Evolutionary conservation across 2,329 filamentous ascomycete genomes (phyloP).

Genomic region (Colletotrichum sp.): DNA sequence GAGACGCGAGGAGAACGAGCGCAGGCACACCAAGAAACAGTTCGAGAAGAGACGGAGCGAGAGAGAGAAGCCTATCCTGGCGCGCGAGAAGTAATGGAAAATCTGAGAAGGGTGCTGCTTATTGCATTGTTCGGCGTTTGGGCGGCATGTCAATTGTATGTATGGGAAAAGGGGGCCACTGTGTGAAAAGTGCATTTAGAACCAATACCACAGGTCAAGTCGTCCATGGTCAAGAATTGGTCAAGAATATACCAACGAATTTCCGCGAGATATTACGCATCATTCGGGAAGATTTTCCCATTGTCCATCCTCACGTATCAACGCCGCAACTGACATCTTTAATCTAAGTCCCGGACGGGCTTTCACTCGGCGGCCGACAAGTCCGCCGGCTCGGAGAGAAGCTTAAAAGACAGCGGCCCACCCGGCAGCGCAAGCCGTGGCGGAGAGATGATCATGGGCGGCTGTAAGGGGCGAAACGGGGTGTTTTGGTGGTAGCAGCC

Average conservation of each 20-base stretch:
- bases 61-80: constrained; percentile 91
- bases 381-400: constrained; percentile 1
- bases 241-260: neutral
- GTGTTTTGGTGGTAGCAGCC: constrained; percentile 6
- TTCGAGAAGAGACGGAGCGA: constrained; percentile 76
- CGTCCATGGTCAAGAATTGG: neutral
- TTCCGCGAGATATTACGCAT: neutral
- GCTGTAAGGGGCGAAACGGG: neutral
- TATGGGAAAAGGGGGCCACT: neutral
- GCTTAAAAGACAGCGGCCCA: neutral
- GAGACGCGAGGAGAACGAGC: constrained; percentile 90
- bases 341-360: neutral
- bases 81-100: constrained; percentile 57
- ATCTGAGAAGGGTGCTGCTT: neutral
- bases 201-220: constrained; percentile 5
- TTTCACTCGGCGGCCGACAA: neutral
- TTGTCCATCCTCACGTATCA: neutral
- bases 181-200: constrained; percentile 15
- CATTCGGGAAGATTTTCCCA: neutral
- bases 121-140: constrained; percentile 24
- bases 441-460: neutral
- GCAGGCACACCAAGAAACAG: constrained; percentile 88
- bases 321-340: neutral
- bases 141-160: constrained; percentile 7
- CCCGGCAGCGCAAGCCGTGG: neutral